Evolutionary conservation across 768 basidiomycete species (phyloP).

Genomic region (Coprinopsis sp.): DNA sequence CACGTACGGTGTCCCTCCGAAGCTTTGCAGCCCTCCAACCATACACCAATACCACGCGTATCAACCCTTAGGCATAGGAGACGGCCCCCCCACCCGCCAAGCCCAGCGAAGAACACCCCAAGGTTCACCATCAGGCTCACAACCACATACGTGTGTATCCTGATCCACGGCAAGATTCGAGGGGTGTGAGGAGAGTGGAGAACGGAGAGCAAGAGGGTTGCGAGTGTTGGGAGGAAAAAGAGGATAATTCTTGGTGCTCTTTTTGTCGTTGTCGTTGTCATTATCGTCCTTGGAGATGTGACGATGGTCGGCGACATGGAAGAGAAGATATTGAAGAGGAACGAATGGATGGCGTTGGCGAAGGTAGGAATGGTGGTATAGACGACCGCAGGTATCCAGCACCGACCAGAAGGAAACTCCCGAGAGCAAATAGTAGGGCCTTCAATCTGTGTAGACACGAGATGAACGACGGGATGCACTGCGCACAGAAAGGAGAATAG

Average conservation of each 20-base stretch:
- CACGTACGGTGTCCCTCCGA: no score
- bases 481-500: conserved; percentile 1
- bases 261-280: no score
- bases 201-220: conserved; percentile 49
- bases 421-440: conserved; percentile 64
- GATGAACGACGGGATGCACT: conserved; percentile 78
- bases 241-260: no score
- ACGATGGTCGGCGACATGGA: conserved; percentile 10
- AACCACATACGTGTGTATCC: conserved; percentile 75
- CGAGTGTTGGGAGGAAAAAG: conserved; percentile 48
- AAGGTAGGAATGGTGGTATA: conserved; percentile 13
- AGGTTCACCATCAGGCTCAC: conserved; percentile 60
- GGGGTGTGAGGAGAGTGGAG: conserved; percentile 67
- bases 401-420: conserved; percentile 57
- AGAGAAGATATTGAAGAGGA: conserved; percentile 8
- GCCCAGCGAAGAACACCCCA: conserved; percentile 65
- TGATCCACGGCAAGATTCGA: conserved; percentile 65
- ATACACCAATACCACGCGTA: no score
- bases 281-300: conserved; percentile 34
- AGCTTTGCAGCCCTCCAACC: no score
- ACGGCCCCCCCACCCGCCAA: conserved; percentile 71
- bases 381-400: conserved; percentile 52
- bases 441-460: conserved; percentile 74
- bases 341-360: conserved; percentile 8
- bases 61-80: no score